Conservation (phyloP, 73 alveolate genomes). For the Tetrahymena elliotti region DNA sequence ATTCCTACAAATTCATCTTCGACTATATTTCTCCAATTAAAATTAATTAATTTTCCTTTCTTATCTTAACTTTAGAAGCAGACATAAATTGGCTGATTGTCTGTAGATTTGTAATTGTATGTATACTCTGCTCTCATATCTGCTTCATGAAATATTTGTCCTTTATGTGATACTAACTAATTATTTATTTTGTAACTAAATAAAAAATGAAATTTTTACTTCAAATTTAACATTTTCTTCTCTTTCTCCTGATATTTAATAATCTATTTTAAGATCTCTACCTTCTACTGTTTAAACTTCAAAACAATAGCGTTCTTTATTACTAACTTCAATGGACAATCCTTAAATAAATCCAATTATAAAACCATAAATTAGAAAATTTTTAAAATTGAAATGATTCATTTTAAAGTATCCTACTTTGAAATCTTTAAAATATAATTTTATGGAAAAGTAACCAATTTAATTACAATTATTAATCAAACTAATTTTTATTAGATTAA, state of each 20-base stretch:
- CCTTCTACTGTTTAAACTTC: background rate
- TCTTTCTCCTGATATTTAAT: background rate
- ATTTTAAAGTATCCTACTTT: background rate
- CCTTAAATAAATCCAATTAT: background rate
- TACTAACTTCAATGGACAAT: background rate
- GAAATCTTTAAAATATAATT: no score
- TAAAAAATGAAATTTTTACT: background rate
- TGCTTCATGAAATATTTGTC: background rate
- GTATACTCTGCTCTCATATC: background rate
- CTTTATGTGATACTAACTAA: background rate
- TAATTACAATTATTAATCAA: background rate
- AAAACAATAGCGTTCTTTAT: background rate
- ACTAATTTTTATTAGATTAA: background rate
- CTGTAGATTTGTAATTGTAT: background rate
- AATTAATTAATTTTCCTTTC: background rate
- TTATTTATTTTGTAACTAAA: background rate
- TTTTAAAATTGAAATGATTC: background rate
- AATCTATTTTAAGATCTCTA: background rate
- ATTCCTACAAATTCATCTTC: background rate
- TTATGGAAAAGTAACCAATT: background rate
- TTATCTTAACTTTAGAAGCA: background rate
- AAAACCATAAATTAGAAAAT: background rate
- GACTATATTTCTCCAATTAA: background rate
- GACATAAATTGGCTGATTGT: background rate
- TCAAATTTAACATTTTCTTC: background rate